phyloP scores from a whole-genome alignment of 306 rosid species.

The Vigna mungo region DNA sequence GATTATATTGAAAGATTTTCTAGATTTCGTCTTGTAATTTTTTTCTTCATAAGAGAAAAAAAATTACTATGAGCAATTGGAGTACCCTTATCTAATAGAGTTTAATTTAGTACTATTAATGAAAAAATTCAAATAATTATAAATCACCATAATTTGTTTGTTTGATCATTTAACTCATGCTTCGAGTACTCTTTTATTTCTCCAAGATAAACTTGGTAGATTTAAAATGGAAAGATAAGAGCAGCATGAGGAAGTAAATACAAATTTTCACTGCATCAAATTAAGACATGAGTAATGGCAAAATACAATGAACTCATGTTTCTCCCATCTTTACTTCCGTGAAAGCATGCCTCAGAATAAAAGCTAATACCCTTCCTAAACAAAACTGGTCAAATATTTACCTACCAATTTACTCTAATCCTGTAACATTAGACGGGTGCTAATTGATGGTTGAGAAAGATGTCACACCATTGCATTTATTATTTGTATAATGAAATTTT shows the following conservation, averaged over 20 bases:
- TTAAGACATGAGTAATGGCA: background rate
- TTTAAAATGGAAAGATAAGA: background rate
- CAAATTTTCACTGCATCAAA: slow-evolving; percentile 2
- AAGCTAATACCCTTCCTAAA: slow-evolving; percentile 15
- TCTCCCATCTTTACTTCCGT: slow-evolving; percentile 34
- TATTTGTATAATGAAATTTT: no score
- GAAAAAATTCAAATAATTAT: no score
- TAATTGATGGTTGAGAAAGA: slow-evolving; percentile 13
- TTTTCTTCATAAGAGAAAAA: no score
- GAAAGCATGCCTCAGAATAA: slow-evolving; percentile 24
- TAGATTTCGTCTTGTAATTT: no score
- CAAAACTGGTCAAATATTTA: slow-evolving; percentile 30
- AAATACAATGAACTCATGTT: slow-evolving; percentile 23
- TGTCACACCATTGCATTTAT: no score
- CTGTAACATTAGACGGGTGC: slow-evolving; percentile 12
- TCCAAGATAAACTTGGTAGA: background rate
- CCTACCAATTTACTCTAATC: slow-evolving; percentile 37
- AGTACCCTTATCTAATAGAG: no score
- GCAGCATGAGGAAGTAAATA: background rate
- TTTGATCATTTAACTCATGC: background rate
- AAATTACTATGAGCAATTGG: no score
- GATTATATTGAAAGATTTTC: no score
- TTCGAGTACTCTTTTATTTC: background rate
- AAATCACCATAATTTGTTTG: background rate
- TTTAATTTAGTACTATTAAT: no score